Evolutionary conservation across 306 rosid genomes (phyloP).

Genomic region (Astragalus membranaceus): DNA sequence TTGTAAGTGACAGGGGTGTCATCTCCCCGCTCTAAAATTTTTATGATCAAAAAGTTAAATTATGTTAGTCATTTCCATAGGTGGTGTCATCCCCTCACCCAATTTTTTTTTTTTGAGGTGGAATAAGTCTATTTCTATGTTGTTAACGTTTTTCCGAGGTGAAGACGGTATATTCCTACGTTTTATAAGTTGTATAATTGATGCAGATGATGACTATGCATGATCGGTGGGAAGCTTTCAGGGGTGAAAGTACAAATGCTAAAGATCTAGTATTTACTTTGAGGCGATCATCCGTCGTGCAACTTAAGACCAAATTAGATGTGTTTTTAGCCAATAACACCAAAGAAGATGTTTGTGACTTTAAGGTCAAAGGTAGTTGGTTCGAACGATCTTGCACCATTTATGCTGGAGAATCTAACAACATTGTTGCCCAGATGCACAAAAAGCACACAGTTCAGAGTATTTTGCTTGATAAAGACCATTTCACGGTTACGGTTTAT

Average conservation of each 20-base stretch:
- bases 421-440: conserved; percentile 47
- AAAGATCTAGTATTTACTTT: conserved; percentile 30
- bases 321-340: conserved; percentile 42
- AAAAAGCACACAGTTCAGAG: conserved; percentile 33
- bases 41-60: no score
- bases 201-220: conserved; percentile 24
- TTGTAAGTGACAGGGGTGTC: no score
- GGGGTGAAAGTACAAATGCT: conserved; percentile 36
- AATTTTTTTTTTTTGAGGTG: no score
- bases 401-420: conserved; percentile 43
- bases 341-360: conserved; percentile 39
- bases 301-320: conserved; percentile 28
- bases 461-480: background rate
- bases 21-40: no score
- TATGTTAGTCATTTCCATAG: no score
- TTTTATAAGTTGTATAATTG: background rate
- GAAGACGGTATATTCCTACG: no score
- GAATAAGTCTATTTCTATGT: no score
- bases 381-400: conserved; percentile 35
- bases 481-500: conserved; percentile 23
- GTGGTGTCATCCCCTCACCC: no score
- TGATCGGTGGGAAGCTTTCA: conserved; percentile 48
- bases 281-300: conserved; percentile 27
- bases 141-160: no score
- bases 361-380: conserved; percentile 47